Percentiles rank a stretch among this genome's conserved stretches.
Conservation (phyloP, 805 yeast species). For the Monosporozyma aquatica region DNA sequence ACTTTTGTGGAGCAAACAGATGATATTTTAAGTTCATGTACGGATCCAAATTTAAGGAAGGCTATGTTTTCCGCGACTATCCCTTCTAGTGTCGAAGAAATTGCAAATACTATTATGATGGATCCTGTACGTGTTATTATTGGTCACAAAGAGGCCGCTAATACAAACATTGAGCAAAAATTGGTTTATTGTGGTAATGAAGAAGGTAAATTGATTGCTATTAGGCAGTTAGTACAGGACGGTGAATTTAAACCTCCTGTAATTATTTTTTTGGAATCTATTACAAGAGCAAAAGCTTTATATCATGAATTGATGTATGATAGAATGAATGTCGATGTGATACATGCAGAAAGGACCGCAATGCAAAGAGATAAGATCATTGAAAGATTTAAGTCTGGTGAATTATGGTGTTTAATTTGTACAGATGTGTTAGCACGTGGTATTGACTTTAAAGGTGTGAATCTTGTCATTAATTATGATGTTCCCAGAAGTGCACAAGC, state of each 20-base stretch:
- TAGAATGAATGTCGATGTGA: slow-evolving; percentile 85
- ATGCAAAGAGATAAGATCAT: slow-evolving; percentile 79
- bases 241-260: slow-evolving; percentile 91
- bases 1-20: slow-evolving; percentile 89
- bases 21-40: slow-evolving; percentile 46
- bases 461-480: slow-evolving; percentile 89
- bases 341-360: slow-evolving; percentile 89
- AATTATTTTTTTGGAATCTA: slow-evolving; percentile 82
- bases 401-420: slow-evolving; percentile 91
- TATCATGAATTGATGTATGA: slow-evolving; percentile 91
- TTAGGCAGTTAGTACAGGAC: slow-evolving; percentile 74
- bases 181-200: slow-evolving; percentile 85
- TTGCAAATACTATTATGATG: slow-evolving; percentile 75
- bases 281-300: slow-evolving; percentile 88
- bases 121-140: slow-evolving; percentile 81
- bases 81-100: slow-evolving; percentile 84
- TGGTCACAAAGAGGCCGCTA: slow-evolving; percentile 92
- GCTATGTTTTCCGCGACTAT: slow-evolving; percentile 92
- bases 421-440: slow-evolving; percentile 96
- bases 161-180: slow-evolving; percentile 70
- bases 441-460: slow-evolving; percentile 93
- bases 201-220: slow-evolving; percentile 87
- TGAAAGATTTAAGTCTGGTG: slow-evolving; percentile 78
- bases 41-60: slow-evolving; percentile 43
- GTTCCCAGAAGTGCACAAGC: slow-evolving; percentile 92